Percentiles rank a stretch among this genome's conserved stretches.
Conservation (phyloP, 495 filamentous ascomycete genomes). For the Aspergillus cavernicola region DNA sequence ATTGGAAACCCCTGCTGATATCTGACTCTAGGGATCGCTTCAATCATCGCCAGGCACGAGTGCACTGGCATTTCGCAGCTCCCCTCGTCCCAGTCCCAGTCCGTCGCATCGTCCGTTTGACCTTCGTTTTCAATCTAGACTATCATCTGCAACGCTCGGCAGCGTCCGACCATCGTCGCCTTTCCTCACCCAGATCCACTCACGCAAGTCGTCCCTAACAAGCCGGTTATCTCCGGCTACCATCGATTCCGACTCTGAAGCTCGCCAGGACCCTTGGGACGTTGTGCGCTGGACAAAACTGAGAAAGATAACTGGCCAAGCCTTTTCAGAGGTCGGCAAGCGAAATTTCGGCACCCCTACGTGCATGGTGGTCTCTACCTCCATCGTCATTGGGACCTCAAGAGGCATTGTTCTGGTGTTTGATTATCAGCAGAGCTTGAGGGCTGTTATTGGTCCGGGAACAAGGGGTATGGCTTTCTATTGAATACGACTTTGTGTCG, state of each 20-base stretch:
- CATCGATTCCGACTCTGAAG: slow-evolving; percentile 56
- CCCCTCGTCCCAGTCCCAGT: slow-evolving; percentile 56
- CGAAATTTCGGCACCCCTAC: slow-evolving; percentile 90
- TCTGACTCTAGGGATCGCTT: slow-evolving; percentile 65
- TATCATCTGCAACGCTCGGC: slow-evolving; percentile 56
- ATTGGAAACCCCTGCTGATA: slow-evolving; percentile 18
- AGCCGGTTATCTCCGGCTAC: slow-evolving; percentile 53
- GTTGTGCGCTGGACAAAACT: slow-evolving; percentile 95
- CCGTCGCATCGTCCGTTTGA: slow-evolving; percentile 91
- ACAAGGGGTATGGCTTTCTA: slow-evolving; percentile 67
- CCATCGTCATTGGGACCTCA: slow-evolving; percentile 86
- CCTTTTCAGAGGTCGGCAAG: slow-evolving; percentile 92
- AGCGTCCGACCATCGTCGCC: slow-evolving; percentile 74
- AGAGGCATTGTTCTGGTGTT: slow-evolving; percentile 94
- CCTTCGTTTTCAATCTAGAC: slow-evolving; percentile 83
- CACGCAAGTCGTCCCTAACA: slow-evolving; percentile 68
- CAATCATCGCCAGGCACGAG: slow-evolving; percentile 74
- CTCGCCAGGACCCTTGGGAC: slow-evolving; percentile 79
- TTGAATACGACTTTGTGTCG: background rate
- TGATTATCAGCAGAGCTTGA: slow-evolving; percentile 93
- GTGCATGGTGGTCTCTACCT: slow-evolving; percentile 83
- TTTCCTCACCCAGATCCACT: slow-evolving; percentile 69
- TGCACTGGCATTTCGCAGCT: slow-evolving; percentile 45
- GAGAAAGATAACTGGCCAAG: slow-evolving; percentile 80
- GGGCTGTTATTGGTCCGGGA: slow-evolving; percentile 88